Conservation (phyloP, 768 basidiomycete species). For the Termitomyces sp. region DNA sequence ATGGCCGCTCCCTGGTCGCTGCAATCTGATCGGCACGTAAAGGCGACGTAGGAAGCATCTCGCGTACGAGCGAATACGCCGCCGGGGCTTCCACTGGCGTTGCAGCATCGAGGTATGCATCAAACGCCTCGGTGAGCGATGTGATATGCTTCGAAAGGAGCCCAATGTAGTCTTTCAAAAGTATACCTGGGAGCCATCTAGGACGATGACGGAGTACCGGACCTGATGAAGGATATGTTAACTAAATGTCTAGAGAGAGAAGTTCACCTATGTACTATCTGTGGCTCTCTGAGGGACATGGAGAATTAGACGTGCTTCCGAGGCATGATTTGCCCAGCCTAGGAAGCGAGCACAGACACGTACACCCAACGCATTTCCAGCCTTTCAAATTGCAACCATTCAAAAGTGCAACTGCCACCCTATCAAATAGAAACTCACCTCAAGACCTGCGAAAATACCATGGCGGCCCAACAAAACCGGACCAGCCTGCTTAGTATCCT, state of each 20-base stretch:
- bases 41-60: constrained; percentile 20
- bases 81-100: constrained; percentile 16
- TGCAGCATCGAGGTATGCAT: constrained; percentile 17
- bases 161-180: constrained; percentile 7
- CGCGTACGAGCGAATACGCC: constrained; percentile 22
- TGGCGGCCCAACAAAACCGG: constrained; percentile 1
- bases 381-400: constrained; percentile 11
- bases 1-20: constrained; percentile 17
- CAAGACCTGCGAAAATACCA: constrained; percentile 8
- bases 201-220: not conserved
- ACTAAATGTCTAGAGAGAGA: not conserved
- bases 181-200: constrained; percentile 4
- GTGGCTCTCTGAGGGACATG: constrained; percentile 23
- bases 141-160: constrained; percentile 9
- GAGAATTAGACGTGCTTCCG: constrained; percentile 23
- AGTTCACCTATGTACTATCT: not conserved
- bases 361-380: constrained; percentile 27
- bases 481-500: constrained; percentile 16
- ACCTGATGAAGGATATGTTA: not conserved
- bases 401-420: not conserved
- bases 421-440: not conserved
- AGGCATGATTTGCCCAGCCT: constrained; percentile 27
- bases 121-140: constrained; percentile 16
- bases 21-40: constrained; percentile 21
- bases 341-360: constrained; percentile 27